Conservation (phyloP, 2,329 filamentous ascomycete species). For the Chalara sp. region DNA sequence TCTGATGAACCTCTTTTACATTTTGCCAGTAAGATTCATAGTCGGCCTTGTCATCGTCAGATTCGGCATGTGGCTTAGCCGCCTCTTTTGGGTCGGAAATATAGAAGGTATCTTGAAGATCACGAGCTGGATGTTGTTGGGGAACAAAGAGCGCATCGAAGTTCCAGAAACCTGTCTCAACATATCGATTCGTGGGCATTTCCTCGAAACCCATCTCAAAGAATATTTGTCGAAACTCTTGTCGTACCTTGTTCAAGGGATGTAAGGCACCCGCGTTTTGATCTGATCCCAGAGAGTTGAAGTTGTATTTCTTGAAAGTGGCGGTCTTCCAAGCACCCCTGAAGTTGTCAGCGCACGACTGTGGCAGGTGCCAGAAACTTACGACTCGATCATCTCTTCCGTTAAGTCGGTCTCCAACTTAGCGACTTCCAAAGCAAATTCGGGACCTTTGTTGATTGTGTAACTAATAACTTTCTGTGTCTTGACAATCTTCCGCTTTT, state of each 20-base stretch:
- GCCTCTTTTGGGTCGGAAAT: constrained; percentile 81
- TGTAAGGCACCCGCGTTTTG: constrained; percentile 56
- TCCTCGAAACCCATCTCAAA: constrained; percentile 99
- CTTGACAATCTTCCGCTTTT: constrained; percentile 85
- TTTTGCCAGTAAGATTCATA: constrained; percentile 87
- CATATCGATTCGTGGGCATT: constrained; percentile 91
- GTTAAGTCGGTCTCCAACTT: constrained; percentile 96
- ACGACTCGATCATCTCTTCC: constrained; percentile 77
- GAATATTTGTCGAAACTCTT: constrained; percentile 96
- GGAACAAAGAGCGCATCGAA: constrained; percentile 96
- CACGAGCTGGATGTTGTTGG: constrained; percentile 94
- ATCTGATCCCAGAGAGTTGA: constrained; percentile 57
- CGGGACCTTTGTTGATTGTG: constrained; percentile 75
- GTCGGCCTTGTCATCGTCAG: constrained; percentile 52
- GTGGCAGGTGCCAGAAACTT: constrained; percentile 10
- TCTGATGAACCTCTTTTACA: constrained; percentile 78
- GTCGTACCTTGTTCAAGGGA: constrained; percentile 86
- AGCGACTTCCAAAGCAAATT: constrained; percentile 81
- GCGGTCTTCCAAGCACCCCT: constrained; percentile 87
- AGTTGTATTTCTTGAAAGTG: constrained; percentile 79
- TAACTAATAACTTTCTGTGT: constrained; percentile 82
- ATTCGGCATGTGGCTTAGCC: constrained; percentile 56
- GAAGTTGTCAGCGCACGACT: constrained; percentile 11
- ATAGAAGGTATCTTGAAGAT: constrained; percentile 98
- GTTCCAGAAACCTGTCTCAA: constrained; percentile 98